Conservation (phyloP, 257 asterid genomes). For the Solanum paucissectum region DNA sequence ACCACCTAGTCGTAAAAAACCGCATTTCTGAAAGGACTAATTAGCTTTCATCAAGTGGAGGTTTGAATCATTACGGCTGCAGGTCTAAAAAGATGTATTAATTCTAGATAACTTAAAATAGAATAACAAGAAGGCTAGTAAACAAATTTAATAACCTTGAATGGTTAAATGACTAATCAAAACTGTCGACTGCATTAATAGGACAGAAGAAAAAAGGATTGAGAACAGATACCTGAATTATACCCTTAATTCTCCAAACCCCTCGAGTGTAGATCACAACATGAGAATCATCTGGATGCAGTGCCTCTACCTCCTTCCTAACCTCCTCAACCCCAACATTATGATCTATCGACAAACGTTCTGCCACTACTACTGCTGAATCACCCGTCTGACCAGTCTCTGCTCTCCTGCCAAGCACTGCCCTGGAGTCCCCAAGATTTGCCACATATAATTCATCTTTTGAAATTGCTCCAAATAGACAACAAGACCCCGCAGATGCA, state of each 20-base stretch:
- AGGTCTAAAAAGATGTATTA: not conserved
- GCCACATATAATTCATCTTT: constrained; percentile 25
- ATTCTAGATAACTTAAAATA: not conserved
- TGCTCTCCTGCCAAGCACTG: constrained; percentile 25
- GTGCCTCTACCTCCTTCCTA: constrained; percentile 33
- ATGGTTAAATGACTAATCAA: not conserved
- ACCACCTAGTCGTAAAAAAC: not conserved
- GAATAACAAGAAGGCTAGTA: not conserved
- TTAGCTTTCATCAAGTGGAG: not conserved
- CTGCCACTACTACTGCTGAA: constrained; percentile 17
- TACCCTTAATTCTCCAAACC: constrained; percentile 39
- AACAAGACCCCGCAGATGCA: constrained; percentile 30
- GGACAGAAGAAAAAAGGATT: not conserved
- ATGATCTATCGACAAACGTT: constrained; percentile 28
- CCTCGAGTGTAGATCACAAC: constrained; percentile 26
- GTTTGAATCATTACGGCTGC: not conserved
- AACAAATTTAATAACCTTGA: not conserved
- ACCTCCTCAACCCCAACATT: constrained; percentile 31
- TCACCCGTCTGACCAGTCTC: not conserved
- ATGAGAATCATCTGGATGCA: constrained; percentile 36
- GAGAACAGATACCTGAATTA: constrained; percentile 21
- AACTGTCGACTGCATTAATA: not conserved
- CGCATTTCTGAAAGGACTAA: not conserved
- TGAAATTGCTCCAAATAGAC: constrained; percentile 27
- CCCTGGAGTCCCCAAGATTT: constrained; percentile 35